A percentile compares a stretch with the other conserved stretches of the same genome.
phyloP scores from a whole-genome alignment of 495 filamentous ascomycete genomes.

The Penicillium arizonense region DNA sequence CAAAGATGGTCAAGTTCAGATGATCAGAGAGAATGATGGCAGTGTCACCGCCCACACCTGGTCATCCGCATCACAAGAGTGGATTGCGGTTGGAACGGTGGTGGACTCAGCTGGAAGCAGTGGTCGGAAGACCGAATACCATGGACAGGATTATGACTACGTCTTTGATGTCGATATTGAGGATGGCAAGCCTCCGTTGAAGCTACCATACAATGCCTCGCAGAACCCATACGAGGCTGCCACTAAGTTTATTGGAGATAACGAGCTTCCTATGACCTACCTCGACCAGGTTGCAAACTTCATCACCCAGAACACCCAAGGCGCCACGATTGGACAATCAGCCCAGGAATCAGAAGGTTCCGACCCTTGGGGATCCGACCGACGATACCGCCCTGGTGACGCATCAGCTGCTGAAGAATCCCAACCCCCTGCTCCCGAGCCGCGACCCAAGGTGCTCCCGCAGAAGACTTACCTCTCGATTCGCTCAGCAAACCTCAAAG shows the following conservation, averaged over 20 bases:
- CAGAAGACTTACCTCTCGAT: slow-evolving; percentile 84
- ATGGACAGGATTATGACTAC: slow-evolving; percentile 91
- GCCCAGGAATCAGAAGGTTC: slow-evolving; percentile 42
- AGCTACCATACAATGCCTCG: slow-evolving; percentile 87
- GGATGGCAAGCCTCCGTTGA: slow-evolving; percentile 90
- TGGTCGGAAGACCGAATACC: slow-evolving; percentile 67
- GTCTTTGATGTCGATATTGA: slow-evolving; percentile 98
- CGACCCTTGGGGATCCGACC: slow-evolving; percentile 77
- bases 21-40: slow-evolving; percentile 79
- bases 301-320: slow-evolving; percentile 85
- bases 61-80: slow-evolving; percentile 64
- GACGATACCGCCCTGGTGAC: slow-evolving; percentile 74
- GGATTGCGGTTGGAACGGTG: slow-evolving; percentile 89
- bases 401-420: slow-evolving; percentile 29
- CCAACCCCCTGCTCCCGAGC: slow-evolving; percentile 31
- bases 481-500: slow-evolving; percentile 55
- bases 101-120: slow-evolving; percentile 86
- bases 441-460: slow-evolving; percentile 66
- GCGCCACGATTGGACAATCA: slow-evolving; percentile 69
- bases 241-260: slow-evolving; percentile 85
- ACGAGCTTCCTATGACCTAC: slow-evolving; percentile 87
- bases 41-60: slow-evolving; percentile 79
- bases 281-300: slow-evolving; percentile 93
- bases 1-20: slow-evolving; percentile 91
- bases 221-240: slow-evolving; percentile 94